Base-by-base conservation (phyloP, 108 stramenopile genomes). In the Chaetoceros muelleri region DNA sequence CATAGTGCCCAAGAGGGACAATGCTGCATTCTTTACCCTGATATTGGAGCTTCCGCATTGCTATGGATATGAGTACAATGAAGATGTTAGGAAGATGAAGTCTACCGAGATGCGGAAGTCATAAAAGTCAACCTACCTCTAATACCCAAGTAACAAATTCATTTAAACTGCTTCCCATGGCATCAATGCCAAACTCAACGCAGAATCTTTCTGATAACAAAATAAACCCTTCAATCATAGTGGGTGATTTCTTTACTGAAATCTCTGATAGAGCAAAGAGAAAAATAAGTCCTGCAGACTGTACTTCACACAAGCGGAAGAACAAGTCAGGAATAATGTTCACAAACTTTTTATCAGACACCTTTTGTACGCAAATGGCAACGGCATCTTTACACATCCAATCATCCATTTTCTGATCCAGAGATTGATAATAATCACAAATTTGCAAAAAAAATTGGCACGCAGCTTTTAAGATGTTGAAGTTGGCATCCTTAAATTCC, bases 401-500 rank as follows among this genome's bases (percentile, higher is more conserved):
- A 19, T 49, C 18, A 24, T 68, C 56, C 10, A 85, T 78, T 20
- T 58, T 56, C 28, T 31, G 29, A 18, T 53, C 34, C 5, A 52
- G 10, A 26, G 55, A 44, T 31, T 58, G 60, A 65, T 80, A 73
- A 8, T 58, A 58, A 27, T 71, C 65, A 48, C 80, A 80, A 3
- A 87, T 16, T 21, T 71, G 66, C 0, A 60, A 44, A 46, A 87
- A 83, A 13, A 89, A 58, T 30, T 80, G 71, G 57, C 87, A 48
- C 7, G 86, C 62, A 24, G 75, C 61, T 59, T 74, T 81, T 18
- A 73, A 65, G 24, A 93, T 75, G 58, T 85, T 90, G 29, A 93
- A 69, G 50, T 93, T 93, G 29, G 73, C 75, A 28, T 93, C 92
- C 52, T 87, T 84, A 66, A 93, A 90, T 21, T 64, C 69, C 53